Evolutionary conservation across 2,329 filamentous ascomycete species (phyloP).

Genomic region (Pochonia chlamydosporia): DNA sequence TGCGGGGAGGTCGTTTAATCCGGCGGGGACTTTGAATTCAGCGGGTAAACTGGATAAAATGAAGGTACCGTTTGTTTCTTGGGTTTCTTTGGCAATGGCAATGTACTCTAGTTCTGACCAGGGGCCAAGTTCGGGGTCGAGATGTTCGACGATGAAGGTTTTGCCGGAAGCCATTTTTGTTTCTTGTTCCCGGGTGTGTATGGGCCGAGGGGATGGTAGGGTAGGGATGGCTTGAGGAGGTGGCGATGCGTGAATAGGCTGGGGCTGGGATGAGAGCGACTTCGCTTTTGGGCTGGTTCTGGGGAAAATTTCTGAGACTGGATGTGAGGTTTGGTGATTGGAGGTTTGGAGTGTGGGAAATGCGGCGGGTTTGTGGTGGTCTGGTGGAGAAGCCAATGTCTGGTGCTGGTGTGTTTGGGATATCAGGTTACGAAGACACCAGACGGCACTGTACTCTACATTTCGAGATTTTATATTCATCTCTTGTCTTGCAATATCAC

Average conservation of each 20-base stretch:
- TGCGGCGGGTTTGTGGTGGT: no score
- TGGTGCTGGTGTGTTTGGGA: no score
- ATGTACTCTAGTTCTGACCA: conserved; percentile 95
- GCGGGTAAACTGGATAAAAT: conserved; percentile 75
- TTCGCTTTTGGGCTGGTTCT: not conserved
- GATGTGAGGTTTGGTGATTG: no score
- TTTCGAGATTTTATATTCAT: no score
- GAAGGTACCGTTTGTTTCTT: conserved; percentile 61
- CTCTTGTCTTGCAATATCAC: no score
- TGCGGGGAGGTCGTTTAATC: conserved; percentile 48
- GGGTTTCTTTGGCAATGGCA: conserved; percentile 77
- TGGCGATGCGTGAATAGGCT: no score
- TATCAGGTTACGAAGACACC: no score
- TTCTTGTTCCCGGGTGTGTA: not conserved
- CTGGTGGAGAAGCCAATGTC: no score
- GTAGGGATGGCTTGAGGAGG: not conserved
- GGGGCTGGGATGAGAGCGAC: not conserved
- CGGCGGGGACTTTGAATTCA: conserved; percentile 58
- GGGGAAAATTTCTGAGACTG: no score
- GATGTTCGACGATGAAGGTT: conserved; percentile 92
- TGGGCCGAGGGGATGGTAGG: not conserved
- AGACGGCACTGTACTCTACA: no score
- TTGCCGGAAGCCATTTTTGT: conserved; percentile 41
- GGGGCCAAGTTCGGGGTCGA: conserved; percentile 86
- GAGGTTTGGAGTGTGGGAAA: not conserved